Evolutionary conservation across 805 yeast species (phyloP), one percentile per base, ranked within the genome.

Genomic region (Yarrowia porcina): DNA sequence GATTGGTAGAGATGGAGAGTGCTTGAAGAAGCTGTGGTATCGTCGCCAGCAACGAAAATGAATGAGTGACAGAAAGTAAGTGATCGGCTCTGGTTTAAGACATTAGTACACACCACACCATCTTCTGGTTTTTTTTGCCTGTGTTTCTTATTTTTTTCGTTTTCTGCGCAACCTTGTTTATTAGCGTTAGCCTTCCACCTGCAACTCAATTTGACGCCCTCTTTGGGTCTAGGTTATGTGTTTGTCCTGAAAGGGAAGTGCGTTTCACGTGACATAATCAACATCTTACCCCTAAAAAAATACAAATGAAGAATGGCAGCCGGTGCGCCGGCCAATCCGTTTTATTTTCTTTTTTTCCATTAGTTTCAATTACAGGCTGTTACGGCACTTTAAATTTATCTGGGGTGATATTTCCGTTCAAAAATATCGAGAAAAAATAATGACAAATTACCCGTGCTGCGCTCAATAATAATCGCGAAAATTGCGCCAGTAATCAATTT

Each of bases 61-160:
- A 45, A 18, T 28, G 52, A 45, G 36, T 28, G 36, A 45, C 52
- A 45, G 52, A 20, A 30, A 45, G 45, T 15, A 27, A 18, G 52
- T 27, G 52, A 45, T 45, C 52, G 52, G 36, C 52, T 45, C 23
- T 12, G 15, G 52, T 45, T 45, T 45, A 45, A 45, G 52, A 45
- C 52, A 45, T 28, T 45, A 45, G 52, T 45, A 45, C 52, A 45
- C 52, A 45, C 52, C 52, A 45, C 52, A 28, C 52, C 52, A 45
- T 30, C 18, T 45, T 27, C 52, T 30, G 25, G 35, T 11, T 30
- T 42, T 41, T 42, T 45, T 20, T 15, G 8, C 52, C 20, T 18
- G 6, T n/a, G 21, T 4, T 7, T 35, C 33, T 42, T 45, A 30
- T 30, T 45, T 45, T 45, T 45, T 45, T 18, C 36, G 52, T 30